These are phyloP conservation scores for Tuber microsphaerosporum DNA, from an alignment of 495 filamentous ascomycete species.

Conservation along the genomic window DNA sequence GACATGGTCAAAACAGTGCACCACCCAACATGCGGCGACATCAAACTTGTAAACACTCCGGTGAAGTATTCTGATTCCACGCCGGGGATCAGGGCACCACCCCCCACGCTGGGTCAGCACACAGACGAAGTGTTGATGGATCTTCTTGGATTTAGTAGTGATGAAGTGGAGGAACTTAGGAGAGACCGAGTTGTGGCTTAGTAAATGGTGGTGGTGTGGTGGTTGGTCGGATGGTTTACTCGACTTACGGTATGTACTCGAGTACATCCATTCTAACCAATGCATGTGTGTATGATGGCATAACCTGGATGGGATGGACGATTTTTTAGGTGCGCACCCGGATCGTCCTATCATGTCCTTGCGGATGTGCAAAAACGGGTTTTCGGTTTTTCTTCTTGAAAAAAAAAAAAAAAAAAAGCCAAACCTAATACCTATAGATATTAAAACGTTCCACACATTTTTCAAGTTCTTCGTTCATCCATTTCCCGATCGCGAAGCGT, in stretches of 20 bases:
- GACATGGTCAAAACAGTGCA: slow-evolving; percentile 83
- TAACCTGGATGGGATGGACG: background rate
- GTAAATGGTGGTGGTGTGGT: slow-evolving; percentile 5
- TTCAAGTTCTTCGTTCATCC: background rate
- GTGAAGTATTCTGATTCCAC: slow-evolving; percentile 84
- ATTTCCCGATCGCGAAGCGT: background rate
- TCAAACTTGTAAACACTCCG: slow-evolving; percentile 89
- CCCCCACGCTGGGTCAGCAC: slow-evolving; percentile 84
- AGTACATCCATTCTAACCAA: background rate
- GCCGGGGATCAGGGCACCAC: slow-evolving; percentile 69
- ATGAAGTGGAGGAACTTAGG: slow-evolving; percentile 49
- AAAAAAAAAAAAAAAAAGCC: background rate
- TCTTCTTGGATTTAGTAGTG: slow-evolving; percentile 56
- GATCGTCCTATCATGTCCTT: background rate
- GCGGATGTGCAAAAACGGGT: slow-evolving; percentile 1
- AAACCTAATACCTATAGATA: background rate
- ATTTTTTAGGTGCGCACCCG: background rate
- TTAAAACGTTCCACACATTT: background rate
- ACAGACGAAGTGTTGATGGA: slow-evolving; percentile 74
- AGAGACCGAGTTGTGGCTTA: slow-evolving; percentile 23
- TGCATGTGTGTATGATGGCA: slow-evolving; percentile 1
- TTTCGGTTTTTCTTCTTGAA: background rate
- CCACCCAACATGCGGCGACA: slow-evolving; percentile 71
- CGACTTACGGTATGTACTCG: background rate
- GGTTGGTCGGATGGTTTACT: slow-evolving; percentile 2